Evolutionary conservation across 2,329 filamentous ascomycete species (phyloP), one percentile per base, ranked within the genome.

Genomic region (Paramyrothecium roridum): DNA sequence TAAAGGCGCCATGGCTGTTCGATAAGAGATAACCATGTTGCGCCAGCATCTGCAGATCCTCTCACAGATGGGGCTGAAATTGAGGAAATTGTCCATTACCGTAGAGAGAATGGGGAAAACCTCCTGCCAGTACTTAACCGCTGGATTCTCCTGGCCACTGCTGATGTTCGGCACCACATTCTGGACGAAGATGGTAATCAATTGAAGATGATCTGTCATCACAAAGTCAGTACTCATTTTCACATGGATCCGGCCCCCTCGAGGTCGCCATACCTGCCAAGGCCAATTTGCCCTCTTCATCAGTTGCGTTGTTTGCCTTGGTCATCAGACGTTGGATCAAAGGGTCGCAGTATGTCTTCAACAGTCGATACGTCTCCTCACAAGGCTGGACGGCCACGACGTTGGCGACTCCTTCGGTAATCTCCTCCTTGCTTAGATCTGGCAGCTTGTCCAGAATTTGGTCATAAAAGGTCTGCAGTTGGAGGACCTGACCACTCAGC

Each of bases 111-210:
- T 86, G 1, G 91, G 90, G 70, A 98, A 91, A 20, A 97, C 89
- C 69, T 98, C 93, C 65, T 93, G 85, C 82, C 95, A 98, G 76
- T 99, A 99, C 72, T 92, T 93, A 56, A 99, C 93, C 1, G 91
- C 92, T 6, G 93, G 93, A 67, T 98, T 93, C 57, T 91, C 87
- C 60, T 91, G 80, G 52, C 82, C 82, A 10, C 83, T 82, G 22
- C 85, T 83, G 46, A 93, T 83, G 53, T 89, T 88, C 0, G 95
- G 95, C 54, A 88, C 86, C 12, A 88, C 84, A 53, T 79, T 77
- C 70, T 96, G 89, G 48, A 96, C 84, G 69, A 98, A 97, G 57
- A 92, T 89, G 3, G 93, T 97, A 63, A 99, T 86, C 54, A 99
- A 80, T 66, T 96, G 92, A 48, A 99, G 79, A 67, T 96, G 91